Evolutionary conservation across 192 early-diverging fungal species (phyloP), one percentile per base, ranked within the genome.

Genomic region (Coemansia sp.): DNA sequence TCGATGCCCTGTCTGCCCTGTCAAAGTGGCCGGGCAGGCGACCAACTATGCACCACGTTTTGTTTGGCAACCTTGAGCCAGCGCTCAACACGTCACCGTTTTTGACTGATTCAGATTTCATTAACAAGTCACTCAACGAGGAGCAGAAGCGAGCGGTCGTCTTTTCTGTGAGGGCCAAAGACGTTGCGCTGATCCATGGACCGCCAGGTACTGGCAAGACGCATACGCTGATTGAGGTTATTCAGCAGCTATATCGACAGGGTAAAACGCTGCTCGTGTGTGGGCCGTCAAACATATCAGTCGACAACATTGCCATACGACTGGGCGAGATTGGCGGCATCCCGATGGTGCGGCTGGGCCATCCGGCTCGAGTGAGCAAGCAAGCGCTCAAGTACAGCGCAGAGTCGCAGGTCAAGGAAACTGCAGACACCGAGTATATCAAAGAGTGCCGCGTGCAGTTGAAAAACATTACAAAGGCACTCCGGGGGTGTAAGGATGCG

Each of bases 121-220:
- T 85, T 28, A 85, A 94, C 57, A 36, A 60, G 14, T 74, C 66
- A 0, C 69, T 95, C 7, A 95, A 95, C 66, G 72, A 71, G 0
- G 85, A 85, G 17, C 93, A 95, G 64, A 71, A 68, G 23, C 76
- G 77, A 10, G 93, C 92, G 0, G 87, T 95, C 2, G 60, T 61
- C 14, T 82, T 85, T 52, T 84, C 87, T 0, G 62, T 92, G 19
- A 66, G 67, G 0, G 82, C 90, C 0, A 62, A 84, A n/a, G 86
- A 92, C 2, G 62, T 93, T 4, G 86, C 89, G 2, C 72, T 95
- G 37, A 84, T 93, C 36, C 93, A 95, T 62, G 92, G 93, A n/a
- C 93, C 93, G 19, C 91, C 91, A 20, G 90, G 89, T 31, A 93
- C 92, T 15, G 94, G 94, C 44, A 95, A 97, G 69, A 97, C 95